Evolutionary conservation across 2,329 filamentous ascomycete genomes (phyloP).

Genomic region (Aspergillus sp.): DNA sequence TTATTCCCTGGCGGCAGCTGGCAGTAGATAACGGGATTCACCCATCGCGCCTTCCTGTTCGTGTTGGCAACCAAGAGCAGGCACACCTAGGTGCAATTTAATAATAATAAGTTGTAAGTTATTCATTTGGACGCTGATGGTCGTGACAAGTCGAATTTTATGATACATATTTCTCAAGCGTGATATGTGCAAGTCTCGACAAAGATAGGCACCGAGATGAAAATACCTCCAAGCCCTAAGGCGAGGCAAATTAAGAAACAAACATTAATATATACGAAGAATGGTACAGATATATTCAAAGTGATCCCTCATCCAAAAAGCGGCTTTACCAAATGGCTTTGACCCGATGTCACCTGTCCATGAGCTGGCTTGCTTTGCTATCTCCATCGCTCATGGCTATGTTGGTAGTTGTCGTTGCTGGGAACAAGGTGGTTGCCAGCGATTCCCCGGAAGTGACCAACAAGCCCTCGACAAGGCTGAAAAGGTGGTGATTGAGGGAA

Average conservation of each 20-base stretch:
- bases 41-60: conserved; percentile 9
- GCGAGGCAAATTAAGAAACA: conserved; percentile 9
- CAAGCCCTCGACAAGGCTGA: background rate
- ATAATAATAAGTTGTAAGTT: background rate
- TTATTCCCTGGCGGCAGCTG: background rate
- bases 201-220: conserved; percentile 4
- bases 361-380: background rate
- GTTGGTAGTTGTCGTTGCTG: background rate
- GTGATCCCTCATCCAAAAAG: conserved; percentile 1
- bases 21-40: background rate
- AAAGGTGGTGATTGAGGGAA: background rate
- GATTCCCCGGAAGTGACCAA: background rate
- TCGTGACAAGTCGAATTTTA: background rate
- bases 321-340: background rate
- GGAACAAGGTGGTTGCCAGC: background rate
- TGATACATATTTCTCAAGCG: conserved; percentile 9
- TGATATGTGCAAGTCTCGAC: conserved; percentile 16
- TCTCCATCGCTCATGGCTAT: background rate
- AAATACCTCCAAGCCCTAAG: conserved; percentile 1
- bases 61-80: background rate
- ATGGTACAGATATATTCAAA: conserved; percentile 14
- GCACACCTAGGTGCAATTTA: background rate
- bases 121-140: background rate
- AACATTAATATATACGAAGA: conserved; percentile 22
- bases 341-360: background rate